Evolutionary conservation across 805 yeast species (phyloP).

Genomic region (Candida xyloterini): DNA sequence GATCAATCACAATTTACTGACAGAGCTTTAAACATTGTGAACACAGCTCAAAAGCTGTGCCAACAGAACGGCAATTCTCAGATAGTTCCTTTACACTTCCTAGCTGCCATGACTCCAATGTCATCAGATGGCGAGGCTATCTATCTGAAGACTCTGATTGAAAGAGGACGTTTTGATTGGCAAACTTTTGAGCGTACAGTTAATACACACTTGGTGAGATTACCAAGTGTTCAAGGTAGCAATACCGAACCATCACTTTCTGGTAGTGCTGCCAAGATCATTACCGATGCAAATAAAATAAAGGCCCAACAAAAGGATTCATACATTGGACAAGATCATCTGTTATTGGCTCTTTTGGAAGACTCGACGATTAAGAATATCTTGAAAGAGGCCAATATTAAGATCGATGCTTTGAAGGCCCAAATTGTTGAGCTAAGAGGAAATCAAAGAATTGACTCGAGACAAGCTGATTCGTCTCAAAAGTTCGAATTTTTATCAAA

Average conservation of each 20-base stretch:
- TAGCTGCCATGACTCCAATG: slow-evolving; percentile 84
- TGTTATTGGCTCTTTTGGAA: slow-evolving; percentile 78
- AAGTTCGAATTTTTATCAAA: slow-evolving; percentile 80
- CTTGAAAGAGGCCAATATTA: slow-evolving; percentile 69
- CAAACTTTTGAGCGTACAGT: slow-evolving; percentile 72
- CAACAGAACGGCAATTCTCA: slow-evolving; percentile 81
- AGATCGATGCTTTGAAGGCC: slow-evolving; percentile 66
- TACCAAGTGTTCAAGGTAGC: slow-evolving; percentile 87
- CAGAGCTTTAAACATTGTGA: slow-evolving; percentile 79
- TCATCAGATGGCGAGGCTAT: slow-evolving; percentile 52
- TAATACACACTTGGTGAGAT: slow-evolving; percentile 74
- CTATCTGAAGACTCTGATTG: slow-evolving; percentile 77
- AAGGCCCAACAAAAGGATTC: slow-evolving; percentile 86
- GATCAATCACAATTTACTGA: slow-evolving; percentile 85
- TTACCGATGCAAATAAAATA: slow-evolving; percentile 72
- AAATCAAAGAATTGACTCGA: slow-evolving; percentile 83
- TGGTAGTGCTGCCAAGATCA: slow-evolving; percentile 69
- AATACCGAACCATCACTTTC: slow-evolving; percentile 78
- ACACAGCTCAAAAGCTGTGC: slow-evolving; percentile 78
- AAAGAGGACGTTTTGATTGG: slow-evolving; percentile 88
- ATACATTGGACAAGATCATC: slow-evolving; percentile 91
- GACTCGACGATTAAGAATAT: slow-evolving; percentile 68
- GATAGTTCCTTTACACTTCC: slow-evolving; percentile 80
- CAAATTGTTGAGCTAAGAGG: slow-evolving; percentile 85
- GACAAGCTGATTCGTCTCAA: slow-evolving; percentile 88